These are phyloP conservation scores for Vinca minor DNA, from an alignment of 257 asterid genomes.

Conservation along the genomic window DNA sequence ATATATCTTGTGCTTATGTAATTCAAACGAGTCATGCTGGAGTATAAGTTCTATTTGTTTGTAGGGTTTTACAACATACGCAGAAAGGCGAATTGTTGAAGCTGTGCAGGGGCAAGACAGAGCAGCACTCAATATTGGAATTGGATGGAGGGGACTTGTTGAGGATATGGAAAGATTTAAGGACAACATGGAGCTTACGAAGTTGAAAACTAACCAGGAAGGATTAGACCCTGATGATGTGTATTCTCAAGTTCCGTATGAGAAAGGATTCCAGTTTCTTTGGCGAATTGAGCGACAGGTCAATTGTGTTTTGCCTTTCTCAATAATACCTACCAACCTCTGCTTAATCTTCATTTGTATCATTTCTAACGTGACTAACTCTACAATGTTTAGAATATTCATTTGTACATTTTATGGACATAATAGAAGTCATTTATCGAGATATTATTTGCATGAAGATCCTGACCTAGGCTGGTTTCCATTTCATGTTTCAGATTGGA, in stretches of 20 bases:
- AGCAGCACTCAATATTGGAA: constrained; percentile 65
- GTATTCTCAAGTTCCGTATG: constrained; percentile 72
- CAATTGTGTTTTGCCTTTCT: background rate
- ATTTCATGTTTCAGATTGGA: constrained; percentile 53
- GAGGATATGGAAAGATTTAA: constrained; percentile 70
- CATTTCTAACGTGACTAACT: background rate
- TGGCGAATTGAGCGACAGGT: constrained; percentile 97
- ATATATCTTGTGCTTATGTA: background rate
- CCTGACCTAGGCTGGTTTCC: constrained; percentile 12
- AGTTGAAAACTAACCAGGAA: constrained; percentile 71
- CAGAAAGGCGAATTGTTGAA: constrained; percentile 87
- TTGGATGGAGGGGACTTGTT: constrained; percentile 82
- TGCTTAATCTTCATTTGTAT: background rate
- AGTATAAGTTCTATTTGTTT: constrained; percentile 13
- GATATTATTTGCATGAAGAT: constrained; percentile 1
- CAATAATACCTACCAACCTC: background rate
- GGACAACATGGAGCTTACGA: constrained; percentile 84
- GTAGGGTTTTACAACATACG: constrained; percentile 92
- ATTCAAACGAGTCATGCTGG: background rate
- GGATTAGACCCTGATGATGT: constrained; percentile 90
- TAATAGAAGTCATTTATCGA: background rate
- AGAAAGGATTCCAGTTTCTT: constrained; percentile 93
- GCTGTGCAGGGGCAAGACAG: constrained; percentile 83
- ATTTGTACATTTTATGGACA: background rate
- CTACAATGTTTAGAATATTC: background rate